Evolutionary conservation across 2,329 filamentous ascomycete species (phyloP).

Genomic region (Sclerotinia glacialis): DNA sequence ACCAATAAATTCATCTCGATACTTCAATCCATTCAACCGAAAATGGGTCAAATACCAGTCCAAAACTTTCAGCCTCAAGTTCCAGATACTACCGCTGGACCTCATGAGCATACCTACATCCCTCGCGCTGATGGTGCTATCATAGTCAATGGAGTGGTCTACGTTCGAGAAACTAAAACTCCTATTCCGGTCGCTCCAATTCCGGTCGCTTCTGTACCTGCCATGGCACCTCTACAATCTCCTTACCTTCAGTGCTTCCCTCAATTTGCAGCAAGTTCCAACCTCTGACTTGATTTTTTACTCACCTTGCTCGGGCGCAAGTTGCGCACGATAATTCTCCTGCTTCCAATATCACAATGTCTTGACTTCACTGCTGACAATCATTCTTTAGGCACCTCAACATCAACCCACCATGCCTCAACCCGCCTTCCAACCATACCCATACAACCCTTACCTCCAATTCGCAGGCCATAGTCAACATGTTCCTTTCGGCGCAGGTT

Average conservation of each 20-base stretch:
- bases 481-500: slow-evolving; percentile 18
- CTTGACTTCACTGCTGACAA: background rate
- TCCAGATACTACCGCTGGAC: slow-evolving; percentile 55
- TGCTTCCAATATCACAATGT: background rate
- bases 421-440: slow-evolving; percentile 16
- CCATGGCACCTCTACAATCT: slow-evolving; percentile 9
- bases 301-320: background rate
- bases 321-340: background rate
- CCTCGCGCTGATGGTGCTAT: slow-evolving; percentile 43
- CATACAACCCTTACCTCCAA: background rate
- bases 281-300: background rate
- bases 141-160: slow-evolving; percentile 29
- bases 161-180: slow-evolving; percentile 22
- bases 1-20: background rate
- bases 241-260: background rate
- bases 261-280: slow-evolving; percentile 6
- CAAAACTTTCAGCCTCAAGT: slow-evolving; percentile 58
- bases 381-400: background rate
- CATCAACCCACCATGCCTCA: slow-evolving; percentile 3
- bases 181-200: background rate
- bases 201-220: slow-evolving; percentile 12
- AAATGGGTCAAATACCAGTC: slow-evolving; percentile 42
- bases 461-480: slow-evolving; percentile 18
- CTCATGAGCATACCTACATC: slow-evolving; percentile 54
- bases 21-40: slow-evolving; percentile 34